phyloP scores from a whole-genome alignment of 345 rosid species.

The Moricandia moricandioides region DNA sequence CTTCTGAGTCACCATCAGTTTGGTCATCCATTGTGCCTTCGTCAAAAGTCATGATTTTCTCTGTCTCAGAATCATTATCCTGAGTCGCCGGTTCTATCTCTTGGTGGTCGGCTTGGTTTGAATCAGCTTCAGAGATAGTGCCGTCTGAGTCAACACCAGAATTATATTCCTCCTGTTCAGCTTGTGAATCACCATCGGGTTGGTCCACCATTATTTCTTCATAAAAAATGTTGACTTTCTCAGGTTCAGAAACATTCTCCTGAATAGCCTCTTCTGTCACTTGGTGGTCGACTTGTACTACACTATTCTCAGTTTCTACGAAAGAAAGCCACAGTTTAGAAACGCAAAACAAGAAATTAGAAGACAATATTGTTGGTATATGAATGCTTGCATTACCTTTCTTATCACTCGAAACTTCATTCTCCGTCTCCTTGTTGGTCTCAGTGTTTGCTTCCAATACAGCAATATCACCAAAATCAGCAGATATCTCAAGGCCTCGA shows the following conservation, averaged over 20 bases:
- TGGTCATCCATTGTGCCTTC: not conserved
- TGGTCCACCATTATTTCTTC: not conserved
- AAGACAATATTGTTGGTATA: not conserved
- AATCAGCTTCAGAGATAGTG: conserved; percentile 29
- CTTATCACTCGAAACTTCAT: not conserved
- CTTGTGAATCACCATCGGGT: conserved; percentile 15
- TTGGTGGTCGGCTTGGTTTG: conserved; percentile 14
- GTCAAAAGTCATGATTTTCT: not conserved
- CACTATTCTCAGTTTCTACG: not conserved
- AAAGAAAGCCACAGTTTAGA: conserved; percentile 1
- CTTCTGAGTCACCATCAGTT: conserved; percentile 17
- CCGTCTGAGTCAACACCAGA: conserved; percentile 13
- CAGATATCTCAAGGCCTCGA: too few relatives aligned
- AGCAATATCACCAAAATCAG: conserved; percentile 11
- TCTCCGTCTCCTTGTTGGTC: conserved; percentile 7
- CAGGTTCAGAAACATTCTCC: not conserved
- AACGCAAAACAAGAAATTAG: not conserved
- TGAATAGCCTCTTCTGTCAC: not conserved
- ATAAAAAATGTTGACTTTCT: not conserved
- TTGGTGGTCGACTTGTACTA: not conserved
- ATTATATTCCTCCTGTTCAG: not conserved
- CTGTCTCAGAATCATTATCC: not conserved
- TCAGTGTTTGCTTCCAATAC: conserved; percentile 24
- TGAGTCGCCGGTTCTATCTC: not conserved
- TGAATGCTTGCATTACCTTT: conserved; percentile 11